Conservation (phyloP, 169 alveolate species). For the Cryptosporidium canis region DNA sequence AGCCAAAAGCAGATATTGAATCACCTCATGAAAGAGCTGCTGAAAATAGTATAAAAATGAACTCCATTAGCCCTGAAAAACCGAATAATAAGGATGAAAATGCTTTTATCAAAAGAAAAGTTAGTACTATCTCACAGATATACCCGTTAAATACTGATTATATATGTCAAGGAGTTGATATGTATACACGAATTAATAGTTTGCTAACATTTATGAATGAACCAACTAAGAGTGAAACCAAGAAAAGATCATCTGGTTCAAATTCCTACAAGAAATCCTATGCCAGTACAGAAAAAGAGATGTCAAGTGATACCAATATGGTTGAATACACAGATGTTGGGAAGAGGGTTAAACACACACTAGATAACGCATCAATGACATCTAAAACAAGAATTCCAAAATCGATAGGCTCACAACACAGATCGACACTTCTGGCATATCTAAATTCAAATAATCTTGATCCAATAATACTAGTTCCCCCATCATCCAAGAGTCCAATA, state of each 20-base stretch:
- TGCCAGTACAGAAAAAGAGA: neutral
- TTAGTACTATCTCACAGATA: constrained; percentile 45
- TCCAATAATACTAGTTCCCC: constrained; percentile 64
- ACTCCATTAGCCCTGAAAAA: neutral
- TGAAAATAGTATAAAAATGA: neutral
- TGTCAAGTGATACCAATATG: neutral
- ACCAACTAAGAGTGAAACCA: constrained; percentile 30
- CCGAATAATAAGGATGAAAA: neutral
- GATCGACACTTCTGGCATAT: constrained; percentile 51
- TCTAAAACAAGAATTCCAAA: neutral
- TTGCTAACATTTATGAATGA: constrained; percentile 53
- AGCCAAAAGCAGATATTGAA: neutral
- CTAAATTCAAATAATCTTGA: constrained; percentile 51
- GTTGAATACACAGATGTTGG: neutral
- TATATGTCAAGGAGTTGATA: constrained; percentile 66
- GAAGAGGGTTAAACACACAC: neutral
- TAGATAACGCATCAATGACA: neutral
- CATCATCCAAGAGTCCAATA: constrained; percentile 66
- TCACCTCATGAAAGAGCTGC: neutral
- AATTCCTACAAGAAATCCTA: neutral
- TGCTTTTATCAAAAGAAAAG: neutral
- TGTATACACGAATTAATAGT: constrained; percentile 27
- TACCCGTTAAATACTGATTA: constrained; percentile 57
- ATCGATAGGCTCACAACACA: constrained; percentile 1
- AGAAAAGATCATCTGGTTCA: neutral